Evolutionary conservation across 345 rosid species (phyloP).

Genomic region (Pugionium cornutum): DNA sequence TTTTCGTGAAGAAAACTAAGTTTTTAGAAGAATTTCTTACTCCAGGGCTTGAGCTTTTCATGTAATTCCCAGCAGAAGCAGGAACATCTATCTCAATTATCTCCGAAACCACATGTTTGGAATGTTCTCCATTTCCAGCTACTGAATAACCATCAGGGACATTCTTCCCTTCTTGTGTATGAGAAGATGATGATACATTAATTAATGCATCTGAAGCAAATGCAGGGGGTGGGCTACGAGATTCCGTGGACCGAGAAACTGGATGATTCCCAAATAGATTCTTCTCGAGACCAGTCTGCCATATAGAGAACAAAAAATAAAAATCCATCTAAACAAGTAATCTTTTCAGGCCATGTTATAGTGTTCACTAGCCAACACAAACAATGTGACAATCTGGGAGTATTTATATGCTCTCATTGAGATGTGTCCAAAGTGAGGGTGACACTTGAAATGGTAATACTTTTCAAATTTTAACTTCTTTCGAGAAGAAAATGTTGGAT

Average conservation of each 20-base stretch:
- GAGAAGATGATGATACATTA: constrained; percentile 46
- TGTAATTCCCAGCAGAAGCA: constrained; percentile 64
- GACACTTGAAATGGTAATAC: neutral
- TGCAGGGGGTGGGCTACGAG: constrained; percentile 71
- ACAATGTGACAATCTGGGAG: constrained; percentile 8
- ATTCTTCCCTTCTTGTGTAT: constrained; percentile 46
- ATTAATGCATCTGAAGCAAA: constrained; percentile 73
- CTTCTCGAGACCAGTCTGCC: constrained; percentile 87
- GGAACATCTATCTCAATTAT: constrained; percentile 89
- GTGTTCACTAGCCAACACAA: neutral
- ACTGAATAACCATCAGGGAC: constrained; percentile 46
- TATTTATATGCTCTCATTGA: constrained; percentile 1
- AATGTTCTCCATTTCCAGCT: constrained; percentile 47
- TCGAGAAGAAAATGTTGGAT: constrained; percentile 16
- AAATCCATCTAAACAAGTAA: constrained; percentile 13
- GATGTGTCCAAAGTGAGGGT: neutral
- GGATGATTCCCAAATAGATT: constrained; percentile 86
- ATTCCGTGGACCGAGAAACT: constrained; percentile 60
- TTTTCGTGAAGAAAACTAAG: neutral
- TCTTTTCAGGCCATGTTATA: constrained; percentile 4
- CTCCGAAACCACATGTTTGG: constrained; percentile 60
- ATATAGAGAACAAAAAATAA: constrained; percentile 19
- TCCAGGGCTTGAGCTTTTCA: constrained; percentile 69
- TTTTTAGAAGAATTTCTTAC: constrained; percentile 53
- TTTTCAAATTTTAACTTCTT: constrained; percentile 19